Conservation (phyloP, 2,329 filamentous ascomycete genomes). For the Trichoderma koningiopsis region DNA sequence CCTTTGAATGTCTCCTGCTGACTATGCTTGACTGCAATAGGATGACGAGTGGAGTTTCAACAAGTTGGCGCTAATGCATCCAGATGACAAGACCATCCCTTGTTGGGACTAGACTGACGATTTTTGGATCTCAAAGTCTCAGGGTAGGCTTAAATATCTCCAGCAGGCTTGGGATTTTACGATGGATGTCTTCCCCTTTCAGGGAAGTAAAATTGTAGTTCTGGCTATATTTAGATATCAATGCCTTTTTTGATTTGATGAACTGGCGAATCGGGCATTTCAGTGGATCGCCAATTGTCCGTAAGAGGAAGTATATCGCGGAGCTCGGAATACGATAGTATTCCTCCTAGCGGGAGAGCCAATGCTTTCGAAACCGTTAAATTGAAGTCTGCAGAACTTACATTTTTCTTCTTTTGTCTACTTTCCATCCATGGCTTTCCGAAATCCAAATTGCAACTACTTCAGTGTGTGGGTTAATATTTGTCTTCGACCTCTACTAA, state of each 20-base stretch:
- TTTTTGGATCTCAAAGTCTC: background rate
- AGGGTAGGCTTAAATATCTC: background rate
- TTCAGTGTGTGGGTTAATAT: background rate
- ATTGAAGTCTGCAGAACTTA: background rate
- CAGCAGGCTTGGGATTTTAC: background rate
- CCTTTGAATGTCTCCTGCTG: conserved; percentile 14
- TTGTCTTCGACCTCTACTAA: background rate
- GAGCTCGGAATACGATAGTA: background rate
- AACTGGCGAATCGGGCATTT: background rate
- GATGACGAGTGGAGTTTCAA: conserved; percentile 3
- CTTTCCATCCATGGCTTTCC: background rate
- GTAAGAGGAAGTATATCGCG: background rate
- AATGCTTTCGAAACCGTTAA: background rate
- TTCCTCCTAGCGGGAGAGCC: no score
- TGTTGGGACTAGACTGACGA: background rate
- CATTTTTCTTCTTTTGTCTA: background rate
- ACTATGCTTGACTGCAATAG: conserved; percentile 10
- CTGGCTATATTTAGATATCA: background rate
- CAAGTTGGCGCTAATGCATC: conserved; percentile 10
- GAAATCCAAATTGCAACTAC: background rate
- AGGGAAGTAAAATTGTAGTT: background rate
- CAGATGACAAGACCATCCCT: conserved; percentile 13
- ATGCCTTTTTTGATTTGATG: background rate
- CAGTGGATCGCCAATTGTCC: background rate
- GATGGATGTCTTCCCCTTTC: background rate